Evolutionary conservation across 495 filamentous ascomycete species (phyloP).

Genomic region (Talaromyces trachyspermus): DNA sequence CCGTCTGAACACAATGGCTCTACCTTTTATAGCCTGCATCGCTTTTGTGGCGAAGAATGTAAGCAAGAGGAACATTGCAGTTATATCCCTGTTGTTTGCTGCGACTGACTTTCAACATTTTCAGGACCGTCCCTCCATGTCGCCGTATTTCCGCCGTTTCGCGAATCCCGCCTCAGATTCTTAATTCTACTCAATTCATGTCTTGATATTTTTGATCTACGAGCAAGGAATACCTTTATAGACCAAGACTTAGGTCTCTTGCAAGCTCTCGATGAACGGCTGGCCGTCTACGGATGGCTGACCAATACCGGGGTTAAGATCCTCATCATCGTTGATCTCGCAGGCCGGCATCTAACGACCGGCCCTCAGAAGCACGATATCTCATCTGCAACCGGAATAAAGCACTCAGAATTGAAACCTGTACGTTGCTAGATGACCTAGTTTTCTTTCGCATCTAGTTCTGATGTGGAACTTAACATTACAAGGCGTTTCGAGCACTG

Average conservation of each 20-base stretch:
- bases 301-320: conserved; percentile 95
- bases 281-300: conserved; percentile 89
- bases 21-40: conserved; percentile 80
- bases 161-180: conserved; percentile 67
- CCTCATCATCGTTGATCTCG: conserved; percentile 80
- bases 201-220: conserved; percentile 87
- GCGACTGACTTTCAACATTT: background rate
- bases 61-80: conserved; percentile 16
- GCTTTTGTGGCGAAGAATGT: conserved; percentile 90
- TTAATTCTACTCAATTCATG: conserved; percentile 84
- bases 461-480: too few species aligned
- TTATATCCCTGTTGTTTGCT: background rate
- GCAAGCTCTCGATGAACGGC: conserved; percentile 84
- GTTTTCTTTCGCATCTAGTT: too few species aligned
- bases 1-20: too few species aligned
- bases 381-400: conserved; percentile 47
- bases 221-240: conserved; percentile 56
- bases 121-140: conserved; percentile 97
- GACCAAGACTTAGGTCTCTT: conserved; percentile 86
- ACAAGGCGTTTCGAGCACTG: conserved; percentile 86
- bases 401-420: conserved; percentile 75
- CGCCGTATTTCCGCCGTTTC: conserved; percentile 71
- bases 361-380: conserved; percentile 21
- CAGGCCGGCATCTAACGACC: conserved; percentile 42
- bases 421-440: too few species aligned